These are phyloP conservation scores for Psilocybe tampanensis DNA, from an alignment of 768 basidiomycete genomes.

Conservation along the genomic window DNA sequence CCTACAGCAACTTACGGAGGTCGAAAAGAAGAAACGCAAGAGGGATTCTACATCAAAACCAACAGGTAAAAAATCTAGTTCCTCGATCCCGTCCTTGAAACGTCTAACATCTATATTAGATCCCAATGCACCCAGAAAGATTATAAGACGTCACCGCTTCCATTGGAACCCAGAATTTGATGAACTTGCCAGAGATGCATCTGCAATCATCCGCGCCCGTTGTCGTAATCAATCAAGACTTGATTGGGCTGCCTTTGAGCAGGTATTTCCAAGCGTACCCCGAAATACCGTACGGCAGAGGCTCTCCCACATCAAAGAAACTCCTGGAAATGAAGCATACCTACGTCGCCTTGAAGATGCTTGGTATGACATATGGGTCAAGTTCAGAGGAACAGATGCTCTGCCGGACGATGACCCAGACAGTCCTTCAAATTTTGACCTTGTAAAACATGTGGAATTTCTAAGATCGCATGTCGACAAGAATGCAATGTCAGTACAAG, in stretches of 20 bases:
- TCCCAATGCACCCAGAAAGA: constrained; percentile 44
- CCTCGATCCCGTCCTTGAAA: not conserved
- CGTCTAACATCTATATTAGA: constrained; percentile 1
- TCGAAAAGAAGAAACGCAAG: constrained; percentile 25
- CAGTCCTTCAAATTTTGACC: constrained; percentile 74
- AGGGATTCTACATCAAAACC: constrained; percentile 31
- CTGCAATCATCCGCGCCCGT: constrained; percentile 79
- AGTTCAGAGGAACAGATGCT: constrained; percentile 63
- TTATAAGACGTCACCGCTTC: constrained; percentile 63
- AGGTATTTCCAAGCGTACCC: constrained; percentile 80
- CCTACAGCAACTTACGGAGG: constrained; percentile 18
- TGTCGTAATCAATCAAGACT: constrained; percentile 61
- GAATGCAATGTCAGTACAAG: constrained; percentile 70
- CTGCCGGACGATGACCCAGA: constrained; percentile 73
- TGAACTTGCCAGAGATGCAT: constrained; percentile 85
- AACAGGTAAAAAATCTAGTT: constrained; percentile 1
- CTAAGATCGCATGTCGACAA: constrained; percentile 84
- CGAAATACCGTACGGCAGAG: constrained; percentile 74
- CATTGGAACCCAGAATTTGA: constrained; percentile 88
- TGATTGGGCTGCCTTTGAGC: constrained; percentile 73
- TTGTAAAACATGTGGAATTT: constrained; percentile 82
- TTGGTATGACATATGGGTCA: constrained; percentile 80
- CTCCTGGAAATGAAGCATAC: constrained; percentile 72
- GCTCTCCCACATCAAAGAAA: constrained; percentile 59
- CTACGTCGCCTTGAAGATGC: constrained; percentile 76